phyloP scores from a whole-genome alignment of 176 grass and related monocot species.

The Oryza nivara region DNA sequence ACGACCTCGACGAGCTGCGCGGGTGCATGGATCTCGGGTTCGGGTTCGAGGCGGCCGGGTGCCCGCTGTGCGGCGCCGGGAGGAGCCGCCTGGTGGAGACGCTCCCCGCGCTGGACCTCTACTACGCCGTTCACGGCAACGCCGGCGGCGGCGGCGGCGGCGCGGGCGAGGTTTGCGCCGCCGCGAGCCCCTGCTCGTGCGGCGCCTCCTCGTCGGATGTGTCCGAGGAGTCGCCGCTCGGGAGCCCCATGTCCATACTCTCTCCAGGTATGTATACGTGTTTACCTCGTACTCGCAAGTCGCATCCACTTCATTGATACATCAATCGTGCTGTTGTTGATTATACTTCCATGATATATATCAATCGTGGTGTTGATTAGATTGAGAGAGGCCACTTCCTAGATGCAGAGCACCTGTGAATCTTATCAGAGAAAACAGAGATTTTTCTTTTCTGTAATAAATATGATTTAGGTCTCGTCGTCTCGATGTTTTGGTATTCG shows the following conservation, averaged over 20 bases:
- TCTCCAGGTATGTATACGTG: constrained; percentile 48
- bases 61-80: constrained; percentile 48
- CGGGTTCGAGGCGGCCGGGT: constrained; percentile 53
- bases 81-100: constrained; percentile 57
- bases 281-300: not conserved
- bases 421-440: not conserved
- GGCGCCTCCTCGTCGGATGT: constrained; percentile 53
- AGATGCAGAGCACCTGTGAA: not conserved
- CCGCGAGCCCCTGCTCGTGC: constrained; percentile 27
- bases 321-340: not conserved
- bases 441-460: not conserved
- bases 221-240: constrained; percentile 65
- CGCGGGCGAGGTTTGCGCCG: not conserved
- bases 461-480: too few relatives aligned
- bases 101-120: constrained; percentile 67
- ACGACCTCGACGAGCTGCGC: constrained; percentile 83
- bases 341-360: not conserved
- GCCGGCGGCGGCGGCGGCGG: not conserved
- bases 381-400: not conserved
- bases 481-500: not conserved
- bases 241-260: constrained; percentile 67
- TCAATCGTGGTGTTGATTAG: not conserved
- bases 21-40: constrained; percentile 85
- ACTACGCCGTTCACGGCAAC: constrained; percentile 56
- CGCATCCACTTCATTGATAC: not conserved